These are phyloP conservation scores for Grosmannia serpens DNA, from an alignment of 2,329 filamentous ascomycete genomes.

Conservation along the genomic window DNA sequence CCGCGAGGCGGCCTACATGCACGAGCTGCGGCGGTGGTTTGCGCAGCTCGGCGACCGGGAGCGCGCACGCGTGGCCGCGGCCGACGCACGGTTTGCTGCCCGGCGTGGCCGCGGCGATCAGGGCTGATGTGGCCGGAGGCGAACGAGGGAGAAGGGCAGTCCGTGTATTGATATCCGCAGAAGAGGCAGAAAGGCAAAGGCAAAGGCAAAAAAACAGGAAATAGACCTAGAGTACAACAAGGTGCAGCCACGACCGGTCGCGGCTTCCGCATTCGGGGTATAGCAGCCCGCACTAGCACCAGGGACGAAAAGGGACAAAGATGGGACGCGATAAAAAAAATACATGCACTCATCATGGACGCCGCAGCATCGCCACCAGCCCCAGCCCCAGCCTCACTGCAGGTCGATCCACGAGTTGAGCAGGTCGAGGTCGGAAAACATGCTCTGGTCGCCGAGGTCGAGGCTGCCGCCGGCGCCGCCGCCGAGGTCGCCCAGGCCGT, in stretches of 20 bases:
- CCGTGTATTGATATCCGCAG: no score
- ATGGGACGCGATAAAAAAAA: no score
- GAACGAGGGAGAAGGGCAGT: no score
- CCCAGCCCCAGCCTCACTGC: neutral
- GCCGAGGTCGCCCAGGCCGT: constrained; percentile 9
- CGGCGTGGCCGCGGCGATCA: neutral
- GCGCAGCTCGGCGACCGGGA: constrained; percentile 33
- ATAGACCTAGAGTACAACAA: no score
- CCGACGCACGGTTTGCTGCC: constrained; percentile 25
- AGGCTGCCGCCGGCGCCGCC: constrained; percentile 3
- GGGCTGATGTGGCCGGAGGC: neutral
- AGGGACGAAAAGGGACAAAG: no score
- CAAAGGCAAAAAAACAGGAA: no score
- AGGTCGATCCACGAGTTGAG: constrained; percentile 14
- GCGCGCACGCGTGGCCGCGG: constrained; percentile 35
- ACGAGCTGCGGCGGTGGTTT: constrained; percentile 38
- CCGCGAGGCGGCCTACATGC: constrained; percentile 37
- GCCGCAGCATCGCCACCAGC: neutral
- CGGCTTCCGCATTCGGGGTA: no score
- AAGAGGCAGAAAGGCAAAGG: neutral
- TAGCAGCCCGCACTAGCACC: no score
- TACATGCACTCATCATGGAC: no score
- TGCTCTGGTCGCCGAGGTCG: constrained; percentile 13
- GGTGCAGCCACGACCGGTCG: no score
- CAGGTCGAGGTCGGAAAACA: constrained; percentile 14